Evolutionary conservation across 176 grass and related monocot species (phyloP).

Genomic region (Saccharum officinarum): DNA sequence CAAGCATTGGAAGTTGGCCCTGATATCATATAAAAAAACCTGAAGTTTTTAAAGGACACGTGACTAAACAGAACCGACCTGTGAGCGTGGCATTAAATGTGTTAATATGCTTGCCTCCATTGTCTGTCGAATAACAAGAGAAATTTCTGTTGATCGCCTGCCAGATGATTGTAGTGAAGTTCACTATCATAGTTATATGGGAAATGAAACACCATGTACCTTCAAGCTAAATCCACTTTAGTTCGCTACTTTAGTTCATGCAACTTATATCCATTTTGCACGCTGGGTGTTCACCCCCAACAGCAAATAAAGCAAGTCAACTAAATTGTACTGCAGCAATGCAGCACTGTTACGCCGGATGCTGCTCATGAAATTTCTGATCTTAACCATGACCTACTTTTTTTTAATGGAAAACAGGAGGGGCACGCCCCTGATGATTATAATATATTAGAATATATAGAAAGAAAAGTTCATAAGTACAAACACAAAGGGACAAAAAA

Average conservation of each 20-base stretch:
- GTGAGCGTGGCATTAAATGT: conserved; percentile 84
- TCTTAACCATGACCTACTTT: not conserved
- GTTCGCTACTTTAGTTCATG: conserved; percentile 13
- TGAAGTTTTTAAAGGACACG: not conserved
- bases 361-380: conserved; percentile 2
- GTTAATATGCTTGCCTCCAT: conserved; percentile 94
- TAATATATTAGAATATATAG: not conserved
- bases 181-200: not conserved
- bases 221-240: not conserved
- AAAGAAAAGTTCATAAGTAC: not conserved
- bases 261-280: not conserved
- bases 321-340: not conserved
- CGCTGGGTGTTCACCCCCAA: not conserved
- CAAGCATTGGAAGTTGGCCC: conserved; percentile 5
- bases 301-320: not conserved
- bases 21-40: not conserved
- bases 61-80: conserved; percentile 45
- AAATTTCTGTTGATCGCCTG: conserved; percentile 98
- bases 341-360: not conserved
- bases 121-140: conserved; percentile 93
- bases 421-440: not conserved
- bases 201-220: not conserved
- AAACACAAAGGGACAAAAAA: not conserved
- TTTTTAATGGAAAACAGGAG: not conserved
- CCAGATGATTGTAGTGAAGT: conserved; percentile 1